Percentiles rank a stretch among this genome's conserved stretches.
phyloP scores from a whole-genome alignment of 345 rosid species.

The Salix arbutifolia region DNA sequence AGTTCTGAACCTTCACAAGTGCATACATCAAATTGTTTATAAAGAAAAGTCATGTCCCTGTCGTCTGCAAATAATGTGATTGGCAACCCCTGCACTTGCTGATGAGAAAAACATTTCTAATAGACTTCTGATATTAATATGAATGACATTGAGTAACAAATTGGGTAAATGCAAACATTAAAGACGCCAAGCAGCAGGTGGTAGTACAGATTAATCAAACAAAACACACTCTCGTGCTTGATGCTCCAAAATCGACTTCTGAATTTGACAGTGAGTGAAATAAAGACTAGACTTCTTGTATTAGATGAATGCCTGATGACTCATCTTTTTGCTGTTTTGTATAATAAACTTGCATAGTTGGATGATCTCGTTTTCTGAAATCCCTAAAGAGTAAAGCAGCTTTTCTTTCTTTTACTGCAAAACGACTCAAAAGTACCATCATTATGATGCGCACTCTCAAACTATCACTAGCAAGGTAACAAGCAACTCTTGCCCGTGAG shows the following conservation, averaged over 20 bases:
- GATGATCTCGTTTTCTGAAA: neutral
- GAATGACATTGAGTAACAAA: neutral
- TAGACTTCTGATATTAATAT: neutral
- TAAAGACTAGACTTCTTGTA: neutral
- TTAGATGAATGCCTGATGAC: neutral
- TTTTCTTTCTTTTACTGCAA: too few species aligned
- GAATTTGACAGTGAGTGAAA: neutral
- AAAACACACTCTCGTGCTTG: neutral
- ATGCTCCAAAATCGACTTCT: neutral
- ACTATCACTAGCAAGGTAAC: neutral
- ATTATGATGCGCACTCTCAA: neutral
- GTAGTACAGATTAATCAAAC: neutral
- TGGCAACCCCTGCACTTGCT: neutral
- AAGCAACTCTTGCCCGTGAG: neutral
- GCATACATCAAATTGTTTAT: neutral
- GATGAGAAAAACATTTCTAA: too few species aligned
- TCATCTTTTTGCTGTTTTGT: neutral
- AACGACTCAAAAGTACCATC: too few species aligned
- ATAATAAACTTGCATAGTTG: neutral
- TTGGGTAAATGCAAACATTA: neutral
- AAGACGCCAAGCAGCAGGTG: neutral
- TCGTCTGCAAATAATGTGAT: neutral
- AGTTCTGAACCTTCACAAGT: neutral
- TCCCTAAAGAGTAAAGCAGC: neutral
- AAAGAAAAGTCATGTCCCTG: neutral